Evolutionary conservation across 2,329 filamentous ascomycete genomes (phyloP).

Genomic region (Zopfia rhizophila): DNA sequence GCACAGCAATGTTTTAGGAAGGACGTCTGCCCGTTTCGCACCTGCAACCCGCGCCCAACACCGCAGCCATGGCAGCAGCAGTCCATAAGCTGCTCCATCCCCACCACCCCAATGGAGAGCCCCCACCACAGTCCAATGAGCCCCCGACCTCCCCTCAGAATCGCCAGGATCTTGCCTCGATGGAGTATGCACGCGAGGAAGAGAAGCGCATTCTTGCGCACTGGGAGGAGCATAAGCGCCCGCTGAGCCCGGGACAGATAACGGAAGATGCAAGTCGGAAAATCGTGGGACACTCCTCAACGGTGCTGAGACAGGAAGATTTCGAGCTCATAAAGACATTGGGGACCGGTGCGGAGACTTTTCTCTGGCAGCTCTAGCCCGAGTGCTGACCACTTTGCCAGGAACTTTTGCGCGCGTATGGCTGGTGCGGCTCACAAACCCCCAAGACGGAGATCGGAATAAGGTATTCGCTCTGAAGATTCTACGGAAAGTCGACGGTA

Average conservation of each 20-base stretch:
- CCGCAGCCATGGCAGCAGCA: constrained; percentile 47
- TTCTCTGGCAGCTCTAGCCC: no score
- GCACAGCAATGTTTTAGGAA: constrained; percentile 29
- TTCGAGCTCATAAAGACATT: constrained; percentile 80
- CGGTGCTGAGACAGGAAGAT: constrained; percentile 64
- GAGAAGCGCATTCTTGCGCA: constrained; percentile 59
- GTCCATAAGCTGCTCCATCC: constrained; percentile 51
- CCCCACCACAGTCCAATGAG: constrained; percentile 26
- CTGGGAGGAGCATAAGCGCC: constrained; percentile 58
- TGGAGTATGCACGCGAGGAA: constrained; percentile 55
- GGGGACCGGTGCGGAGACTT: constrained; percentile 70
- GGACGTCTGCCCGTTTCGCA: constrained; percentile 17
- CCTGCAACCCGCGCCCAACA: constrained; percentile 23
- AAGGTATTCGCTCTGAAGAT: constrained; percentile 87
- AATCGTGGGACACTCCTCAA: constrained; percentile 59
- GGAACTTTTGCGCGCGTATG: constrained; percentile 86
- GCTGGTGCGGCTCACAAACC: constrained; percentile 73
- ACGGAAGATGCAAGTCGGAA: constrained; percentile 56
- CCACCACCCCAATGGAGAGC: constrained; percentile 42
- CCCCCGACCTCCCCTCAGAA: constrained; percentile 38
- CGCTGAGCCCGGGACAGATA: constrained; percentile 56
- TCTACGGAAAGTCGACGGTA: constrained; percentile 69
- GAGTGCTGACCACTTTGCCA: constrained; percentile 46
- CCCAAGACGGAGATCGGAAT: constrained; percentile 63
- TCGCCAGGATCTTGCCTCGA: constrained; percentile 44